Evolutionary conservation across 2,329 filamentous ascomycete species (phyloP).

Genomic region (Aspergillus sp.): DNA sequence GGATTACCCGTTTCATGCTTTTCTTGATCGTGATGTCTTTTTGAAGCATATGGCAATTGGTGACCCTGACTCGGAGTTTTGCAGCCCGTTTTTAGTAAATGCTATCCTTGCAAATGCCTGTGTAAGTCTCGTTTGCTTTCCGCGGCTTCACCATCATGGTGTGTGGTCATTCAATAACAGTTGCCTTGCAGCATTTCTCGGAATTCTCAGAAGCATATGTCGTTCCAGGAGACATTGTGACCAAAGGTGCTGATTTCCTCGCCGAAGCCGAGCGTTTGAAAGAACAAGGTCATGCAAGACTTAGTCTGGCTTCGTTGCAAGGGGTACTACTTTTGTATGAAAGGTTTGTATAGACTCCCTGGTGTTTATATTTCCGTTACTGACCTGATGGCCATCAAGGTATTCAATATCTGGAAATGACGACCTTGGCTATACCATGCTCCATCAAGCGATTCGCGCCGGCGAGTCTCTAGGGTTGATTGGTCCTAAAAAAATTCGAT

Average conservation of each 20-base stretch:
- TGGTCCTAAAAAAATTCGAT: conserved; percentile 15
- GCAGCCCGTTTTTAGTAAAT: conserved; percentile 83
- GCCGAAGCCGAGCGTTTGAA: conserved; percentile 31
- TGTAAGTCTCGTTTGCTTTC: conserved; percentile 19
- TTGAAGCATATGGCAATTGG: conserved; percentile 46
- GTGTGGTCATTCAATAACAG: neutral
- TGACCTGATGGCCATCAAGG: conserved; percentile 10
- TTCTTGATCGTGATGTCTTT: conserved; percentile 76
- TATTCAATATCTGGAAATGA: conserved; percentile 33
- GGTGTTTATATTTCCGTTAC: neutral
- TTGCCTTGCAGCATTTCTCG: conserved; percentile 26
- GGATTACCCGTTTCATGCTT: conserved; percentile 80
- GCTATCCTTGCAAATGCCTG: conserved; percentile 66
- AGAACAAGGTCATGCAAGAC: conserved; percentile 14
- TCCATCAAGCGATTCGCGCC: conserved; percentile 31
- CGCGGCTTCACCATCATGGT: neutral
- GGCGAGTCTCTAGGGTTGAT: conserved; percentile 29
- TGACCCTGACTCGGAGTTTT: conserved; percentile 60
- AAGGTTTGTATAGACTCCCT: conserved; percentile 18
- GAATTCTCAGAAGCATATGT: conserved; percentile 36
- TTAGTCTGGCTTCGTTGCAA: conserved; percentile 27
- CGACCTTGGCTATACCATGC: conserved; percentile 33
- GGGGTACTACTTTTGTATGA: conserved; percentile 33
- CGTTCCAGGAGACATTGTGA: conserved; percentile 30
- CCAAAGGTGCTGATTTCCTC: conserved; percentile 32